Conservation (phyloP, 176 grass and related monocot genomes). For the Microstegium vimineum region DNA sequence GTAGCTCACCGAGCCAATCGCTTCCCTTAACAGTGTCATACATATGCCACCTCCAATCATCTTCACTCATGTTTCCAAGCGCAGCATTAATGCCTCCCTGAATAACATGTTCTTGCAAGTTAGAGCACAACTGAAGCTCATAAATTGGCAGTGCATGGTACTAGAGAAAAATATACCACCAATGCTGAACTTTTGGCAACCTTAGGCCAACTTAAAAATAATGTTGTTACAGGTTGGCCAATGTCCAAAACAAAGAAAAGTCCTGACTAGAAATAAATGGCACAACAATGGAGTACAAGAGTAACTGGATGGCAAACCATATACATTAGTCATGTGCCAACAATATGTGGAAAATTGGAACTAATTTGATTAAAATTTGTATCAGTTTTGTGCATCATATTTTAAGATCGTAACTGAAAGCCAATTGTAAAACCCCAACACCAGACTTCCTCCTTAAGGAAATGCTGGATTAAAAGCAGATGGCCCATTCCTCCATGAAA, state of each 20-base stretch:
- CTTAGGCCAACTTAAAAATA: background rate
- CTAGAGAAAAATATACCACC: background rate
- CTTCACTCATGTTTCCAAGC: conserved; percentile 95
- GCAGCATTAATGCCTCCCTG: conserved; percentile 98
- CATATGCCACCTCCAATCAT: conserved; percentile 99
- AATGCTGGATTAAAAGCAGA: background rate
- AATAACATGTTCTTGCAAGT: background rate
- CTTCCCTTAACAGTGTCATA: conserved; percentile 99
- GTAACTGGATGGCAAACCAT: background rate
- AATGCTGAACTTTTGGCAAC: background rate
- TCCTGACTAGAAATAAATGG: background rate
- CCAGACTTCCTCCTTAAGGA: background rate
- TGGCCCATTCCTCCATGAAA: background rate
- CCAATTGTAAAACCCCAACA: background rate
- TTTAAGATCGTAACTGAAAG: background rate
- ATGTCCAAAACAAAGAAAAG: background rate
- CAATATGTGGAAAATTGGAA: background rate
- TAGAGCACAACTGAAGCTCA: conserved; percentile 5
- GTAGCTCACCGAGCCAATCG: conserved; percentile 81
- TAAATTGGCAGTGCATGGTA: background rate
- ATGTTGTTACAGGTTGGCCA: background rate
- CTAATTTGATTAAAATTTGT: background rate
- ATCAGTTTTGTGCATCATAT: background rate
- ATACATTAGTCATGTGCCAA: background rate
- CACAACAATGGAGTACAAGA: background rate